Evolutionary conservation across 441 rosid species (phyloP).

Genomic region (Populus hybrid): DNA sequence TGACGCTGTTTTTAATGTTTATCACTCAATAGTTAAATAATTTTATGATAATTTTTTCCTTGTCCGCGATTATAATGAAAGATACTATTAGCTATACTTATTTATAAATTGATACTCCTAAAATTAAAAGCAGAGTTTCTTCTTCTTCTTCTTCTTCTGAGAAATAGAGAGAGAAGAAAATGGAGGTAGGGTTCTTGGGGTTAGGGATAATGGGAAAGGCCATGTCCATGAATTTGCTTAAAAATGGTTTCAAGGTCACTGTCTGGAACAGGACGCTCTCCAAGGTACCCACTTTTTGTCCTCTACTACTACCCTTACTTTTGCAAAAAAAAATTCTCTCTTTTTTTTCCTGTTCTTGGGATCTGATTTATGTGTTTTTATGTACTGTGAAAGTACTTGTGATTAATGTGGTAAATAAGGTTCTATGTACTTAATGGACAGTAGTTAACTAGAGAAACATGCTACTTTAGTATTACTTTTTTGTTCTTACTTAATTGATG

Average conservation of each 20-base stretch:
- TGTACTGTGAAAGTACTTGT: not conserved
- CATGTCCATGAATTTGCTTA: constrained; percentile 80
- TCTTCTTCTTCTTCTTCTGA: not conserved
- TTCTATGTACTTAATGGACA: not conserved
- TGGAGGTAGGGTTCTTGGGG: constrained; percentile 96
- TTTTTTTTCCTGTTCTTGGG: not conserved
- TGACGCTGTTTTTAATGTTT: not conserved
- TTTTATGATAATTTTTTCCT: no score
- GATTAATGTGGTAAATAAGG: not conserved
- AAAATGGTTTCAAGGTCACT: constrained; percentile 80
- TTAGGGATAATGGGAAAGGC: constrained; percentile 97
- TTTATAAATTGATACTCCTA: not conserved
- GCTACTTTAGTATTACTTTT: not conserved
- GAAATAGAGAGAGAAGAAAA: constrained; percentile 19
- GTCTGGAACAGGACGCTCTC: constrained; percentile 95
- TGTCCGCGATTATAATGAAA: not conserved
- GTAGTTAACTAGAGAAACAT: not conserved
- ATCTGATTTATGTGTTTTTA: not conserved
- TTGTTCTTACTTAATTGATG: not conserved
- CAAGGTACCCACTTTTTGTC: constrained; percentile 44
- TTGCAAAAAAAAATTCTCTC: not conserved
- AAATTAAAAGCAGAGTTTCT: not conserved
- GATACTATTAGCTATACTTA: not conserved
- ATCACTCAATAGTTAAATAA: not conserved
- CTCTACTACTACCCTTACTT: not conserved